Evolutionary conservation across 2,329 filamentous ascomycete species (phyloP).

Genomic region (Coniochaeta ligniaria): DNA sequence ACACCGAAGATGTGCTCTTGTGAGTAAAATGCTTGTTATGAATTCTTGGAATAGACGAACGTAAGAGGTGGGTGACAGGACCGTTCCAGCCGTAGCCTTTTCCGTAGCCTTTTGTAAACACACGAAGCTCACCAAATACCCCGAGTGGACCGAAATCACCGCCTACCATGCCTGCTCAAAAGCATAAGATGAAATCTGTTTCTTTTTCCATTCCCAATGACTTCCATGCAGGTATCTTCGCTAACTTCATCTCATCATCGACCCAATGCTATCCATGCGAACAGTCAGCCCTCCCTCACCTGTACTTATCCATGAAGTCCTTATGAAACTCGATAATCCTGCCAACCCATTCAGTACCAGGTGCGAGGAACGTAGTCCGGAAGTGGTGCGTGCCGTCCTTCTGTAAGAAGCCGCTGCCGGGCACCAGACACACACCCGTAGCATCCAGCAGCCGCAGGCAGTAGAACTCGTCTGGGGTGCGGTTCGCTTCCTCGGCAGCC

Average conservation of each 20-base stretch:
- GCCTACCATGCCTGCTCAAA: not conserved
- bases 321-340: conserved; percentile 84
- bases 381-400: conserved; percentile 88
- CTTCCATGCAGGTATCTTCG: not conserved
- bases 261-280: not conserved
- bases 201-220: not conserved
- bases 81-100: not conserved
- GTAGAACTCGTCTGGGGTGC: conserved; percentile 87
- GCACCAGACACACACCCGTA: conserved; percentile 90
- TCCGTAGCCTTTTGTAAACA: no score
- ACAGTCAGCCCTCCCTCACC: conserved; percentile 19
- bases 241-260: not conserved
- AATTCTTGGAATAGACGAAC: not conserved
- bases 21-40: not conserved
- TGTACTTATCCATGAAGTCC: conserved; percentile 81
- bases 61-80: not conserved
- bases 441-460: conserved; percentile 83
- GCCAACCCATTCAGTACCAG: conserved; percentile 90
- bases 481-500: conserved; percentile 67
- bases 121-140: not conserved
- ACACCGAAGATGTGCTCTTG: not conserved
- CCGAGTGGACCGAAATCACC: not conserved
- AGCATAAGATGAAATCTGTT: not conserved
- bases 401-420: conserved; percentile 90
- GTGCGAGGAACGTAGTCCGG: conserved; percentile 92